Percentiles rank a stretch among this genome's conserved stretches.
Conservation (phyloP, 2,329 filamentous ascomycete species). For the Alternaria triticimaculans region DNA sequence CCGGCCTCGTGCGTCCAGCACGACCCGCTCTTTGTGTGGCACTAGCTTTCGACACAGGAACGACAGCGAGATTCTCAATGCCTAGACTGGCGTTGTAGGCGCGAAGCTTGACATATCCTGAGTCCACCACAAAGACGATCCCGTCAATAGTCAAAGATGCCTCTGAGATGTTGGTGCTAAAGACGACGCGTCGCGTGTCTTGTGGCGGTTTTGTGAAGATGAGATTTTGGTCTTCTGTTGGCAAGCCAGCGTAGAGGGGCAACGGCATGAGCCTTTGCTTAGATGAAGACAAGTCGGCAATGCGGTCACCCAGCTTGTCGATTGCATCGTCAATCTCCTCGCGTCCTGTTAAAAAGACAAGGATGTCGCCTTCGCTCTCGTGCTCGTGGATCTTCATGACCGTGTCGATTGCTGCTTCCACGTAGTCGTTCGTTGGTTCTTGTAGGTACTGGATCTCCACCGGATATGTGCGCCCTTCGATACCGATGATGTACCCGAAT, state of each 20-base stretch:
- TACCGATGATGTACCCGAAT: conserved; percentile 73
- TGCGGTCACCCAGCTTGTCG: conserved; percentile 77
- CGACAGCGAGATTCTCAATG: conserved; percentile 85
- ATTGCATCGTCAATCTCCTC: conserved; percentile 89
- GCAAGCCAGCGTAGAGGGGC: conserved; percentile 86
- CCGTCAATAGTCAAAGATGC: conserved; percentile 93
- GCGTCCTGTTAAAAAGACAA: conserved; percentile 89
- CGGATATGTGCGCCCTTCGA: conserved; percentile 87
- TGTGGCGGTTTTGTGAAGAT: conserved; percentile 86
- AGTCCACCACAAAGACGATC: conserved; percentile 89
- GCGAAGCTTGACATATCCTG: conserved; percentile 87
- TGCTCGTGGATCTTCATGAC: conserved; percentile 86
- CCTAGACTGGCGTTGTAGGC: conserved; percentile 84
- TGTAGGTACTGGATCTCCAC: conserved; percentile 86
- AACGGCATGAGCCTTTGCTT: conserved; percentile 70
- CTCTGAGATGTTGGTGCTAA: conserved; percentile 95
- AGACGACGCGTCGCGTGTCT: conserved; percentile 86
- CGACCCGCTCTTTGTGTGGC: conserved; percentile 91
- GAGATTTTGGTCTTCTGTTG: conserved; percentile 92
- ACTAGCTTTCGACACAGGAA: conserved; percentile 85
- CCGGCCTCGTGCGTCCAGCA: conserved; percentile 85
- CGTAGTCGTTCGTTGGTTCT: conserved; percentile 80
- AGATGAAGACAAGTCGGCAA: conserved; percentile 66
- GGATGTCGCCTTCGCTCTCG: conserved; percentile 82
- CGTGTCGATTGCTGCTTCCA: conserved; percentile 81